phyloP scores from a whole-genome alignment of 305 asterid genomes.

The Vinca major region DNA sequence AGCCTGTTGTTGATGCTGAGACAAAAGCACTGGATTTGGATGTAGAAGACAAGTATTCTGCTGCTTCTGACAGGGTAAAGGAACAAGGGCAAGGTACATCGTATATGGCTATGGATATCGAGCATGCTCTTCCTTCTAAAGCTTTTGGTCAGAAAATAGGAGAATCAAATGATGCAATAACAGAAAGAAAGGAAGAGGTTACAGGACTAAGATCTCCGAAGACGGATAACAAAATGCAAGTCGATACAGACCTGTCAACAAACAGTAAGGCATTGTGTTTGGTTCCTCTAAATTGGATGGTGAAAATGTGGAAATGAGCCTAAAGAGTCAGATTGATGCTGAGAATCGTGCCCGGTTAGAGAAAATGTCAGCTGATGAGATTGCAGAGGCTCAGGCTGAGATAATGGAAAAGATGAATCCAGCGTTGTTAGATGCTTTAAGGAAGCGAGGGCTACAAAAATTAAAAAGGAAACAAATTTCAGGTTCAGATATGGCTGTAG shows the following conservation, averaged over 20 bases:
- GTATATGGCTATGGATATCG: constrained; percentile 19
- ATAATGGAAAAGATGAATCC: constrained; percentile 66
- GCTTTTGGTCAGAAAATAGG: constrained; percentile 16
- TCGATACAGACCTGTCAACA: constrained; percentile 21
- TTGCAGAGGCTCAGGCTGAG: constrained; percentile 80
- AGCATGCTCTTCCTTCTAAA: constrained; percentile 12
- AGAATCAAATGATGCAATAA: constrained; percentile 13
- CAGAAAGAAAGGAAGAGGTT: constrained; percentile 16
- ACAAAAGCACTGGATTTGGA: constrained; percentile 18
- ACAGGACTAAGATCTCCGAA: constrained; percentile 16
- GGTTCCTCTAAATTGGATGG: constrained; percentile 21
- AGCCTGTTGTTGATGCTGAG: constrained; percentile 16
- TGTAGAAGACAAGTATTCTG: constrained; percentile 15
- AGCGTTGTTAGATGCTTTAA: constrained; percentile 44
- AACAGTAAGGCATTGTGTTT: constrained; percentile 23
- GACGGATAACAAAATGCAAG: constrained; percentile 19
- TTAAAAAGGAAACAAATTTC: constrained; percentile 43
- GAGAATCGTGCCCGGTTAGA: constrained; percentile 62
- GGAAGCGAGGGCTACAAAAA: constrained; percentile 51
- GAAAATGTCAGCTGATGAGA: constrained; percentile 68
- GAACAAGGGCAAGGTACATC: constrained; percentile 18
- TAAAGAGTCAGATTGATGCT: constrained; percentile 72
- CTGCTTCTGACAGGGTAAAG: constrained; percentile 17
- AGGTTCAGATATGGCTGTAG: constrained; percentile 21
- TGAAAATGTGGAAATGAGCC: constrained; percentile 28